A percentile compares a stretch with the other conserved stretches of the same genome.
phyloP scores from a whole-genome alignment of 441 rosid genomes.

The Lepidium campestre region DNA sequence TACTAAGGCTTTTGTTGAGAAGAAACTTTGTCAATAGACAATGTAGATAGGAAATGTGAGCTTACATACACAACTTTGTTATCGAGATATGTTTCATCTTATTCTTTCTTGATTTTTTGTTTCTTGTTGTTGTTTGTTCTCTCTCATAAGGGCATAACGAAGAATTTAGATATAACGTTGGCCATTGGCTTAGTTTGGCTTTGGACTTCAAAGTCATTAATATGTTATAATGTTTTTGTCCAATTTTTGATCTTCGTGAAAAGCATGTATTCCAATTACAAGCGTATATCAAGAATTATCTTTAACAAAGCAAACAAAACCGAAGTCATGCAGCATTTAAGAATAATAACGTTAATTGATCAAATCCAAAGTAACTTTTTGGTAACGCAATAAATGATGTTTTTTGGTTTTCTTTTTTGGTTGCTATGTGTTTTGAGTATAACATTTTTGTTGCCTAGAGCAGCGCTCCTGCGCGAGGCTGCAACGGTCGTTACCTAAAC shows the following conservation, averaged over 20 bases:
- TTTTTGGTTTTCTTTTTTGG: background rate
- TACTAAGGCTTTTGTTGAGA: constrained; percentile 40
- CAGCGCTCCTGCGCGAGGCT: constrained; percentile 10
- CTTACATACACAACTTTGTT: background rate
- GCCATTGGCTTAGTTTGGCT: background rate
- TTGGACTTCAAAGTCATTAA: constrained; percentile 6
- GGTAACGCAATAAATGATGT: background rate
- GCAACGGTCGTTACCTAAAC: constrained; percentile 30
- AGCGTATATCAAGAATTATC: background rate
- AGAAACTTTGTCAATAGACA: constrained; percentile 56
- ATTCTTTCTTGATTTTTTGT: constrained; percentile 8
- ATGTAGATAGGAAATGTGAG: constrained; percentile 45
- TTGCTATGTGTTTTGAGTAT: background rate
- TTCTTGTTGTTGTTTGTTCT: background rate
- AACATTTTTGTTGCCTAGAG: background rate
- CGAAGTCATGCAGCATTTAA: no score
- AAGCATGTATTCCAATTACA: background rate
- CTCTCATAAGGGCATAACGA: background rate
- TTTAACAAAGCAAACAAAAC: no score
- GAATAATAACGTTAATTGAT: no score
- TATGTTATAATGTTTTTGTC: background rate
- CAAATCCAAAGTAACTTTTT: background rate
- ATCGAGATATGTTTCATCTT: constrained; percentile 1
- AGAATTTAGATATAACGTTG: background rate
- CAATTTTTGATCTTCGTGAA: background rate